Evolutionary conservation across 83 land plant genomes (phyloP).

Genomic region (Larix sibirica): DNA sequence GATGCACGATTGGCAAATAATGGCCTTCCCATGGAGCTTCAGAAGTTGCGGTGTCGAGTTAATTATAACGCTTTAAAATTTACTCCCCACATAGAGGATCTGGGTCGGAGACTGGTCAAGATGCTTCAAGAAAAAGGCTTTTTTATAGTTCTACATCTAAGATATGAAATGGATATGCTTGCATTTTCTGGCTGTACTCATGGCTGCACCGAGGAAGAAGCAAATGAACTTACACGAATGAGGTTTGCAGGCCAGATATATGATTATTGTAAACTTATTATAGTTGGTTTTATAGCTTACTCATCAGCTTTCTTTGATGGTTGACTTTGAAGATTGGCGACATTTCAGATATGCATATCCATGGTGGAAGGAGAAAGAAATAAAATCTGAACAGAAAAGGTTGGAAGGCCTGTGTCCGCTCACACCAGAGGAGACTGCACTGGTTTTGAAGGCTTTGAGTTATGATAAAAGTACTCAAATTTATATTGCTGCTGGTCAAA

Average conservation of each 20-base stretch:
- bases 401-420: conserved; percentile 88
- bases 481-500: conserved; percentile 94
- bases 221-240: conserved; percentile 63
- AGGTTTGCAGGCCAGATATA: conserved; percentile 29
- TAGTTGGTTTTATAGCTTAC: background rate
- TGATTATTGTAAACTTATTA: background rate
- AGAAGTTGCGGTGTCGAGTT: conserved; percentile 85
- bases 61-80: conserved; percentile 85
- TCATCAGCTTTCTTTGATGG: background rate
- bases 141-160: conserved; percentile 68
- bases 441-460: conserved; percentile 76
- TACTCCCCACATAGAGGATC: conserved; percentile 62
- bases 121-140: conserved; percentile 63
- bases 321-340: background rate
- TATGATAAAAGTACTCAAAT: conserved; percentile 63
- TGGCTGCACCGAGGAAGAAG: conserved; percentile 61
- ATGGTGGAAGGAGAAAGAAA: conserved; percentile 97
- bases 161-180: conserved; percentile 81
- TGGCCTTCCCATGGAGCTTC: conserved; percentile 67
- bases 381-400: conserved; percentile 69
- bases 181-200: conserved; percentile 78
- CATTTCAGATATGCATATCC: conserved; percentile 84
- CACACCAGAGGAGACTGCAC: conserved; percentile 87
- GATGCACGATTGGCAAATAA: conserved; percentile 90
- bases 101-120: conserved; percentile 67